Evolutionary conservation across 805 yeast genomes (phyloP).

Genomic region (Schwanniomyces occidentalis): DNA sequence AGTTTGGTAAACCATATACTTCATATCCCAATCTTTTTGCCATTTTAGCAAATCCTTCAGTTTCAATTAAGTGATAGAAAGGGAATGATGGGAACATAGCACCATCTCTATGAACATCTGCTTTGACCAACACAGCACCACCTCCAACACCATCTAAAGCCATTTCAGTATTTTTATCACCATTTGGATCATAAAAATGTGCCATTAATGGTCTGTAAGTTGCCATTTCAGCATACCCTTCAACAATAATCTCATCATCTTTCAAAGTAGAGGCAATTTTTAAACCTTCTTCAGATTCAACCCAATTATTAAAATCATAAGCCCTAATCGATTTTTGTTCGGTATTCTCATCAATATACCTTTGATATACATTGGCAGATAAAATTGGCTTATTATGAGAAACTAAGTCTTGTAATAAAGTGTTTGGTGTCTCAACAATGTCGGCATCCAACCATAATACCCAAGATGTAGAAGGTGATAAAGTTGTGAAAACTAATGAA

Average conservation of each 20-base stretch:
- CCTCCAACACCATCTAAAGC: slow-evolving; percentile 97
- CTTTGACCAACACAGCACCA: slow-evolving; percentile 92
- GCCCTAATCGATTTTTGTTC: slow-evolving; percentile 69
- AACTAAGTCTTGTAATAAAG: slow-evolving; percentile 84
- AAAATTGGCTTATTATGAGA: slow-evolving; percentile 82
- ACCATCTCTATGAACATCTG: slow-evolving; percentile 98
- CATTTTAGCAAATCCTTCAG: slow-evolving; percentile 99
- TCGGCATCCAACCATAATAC: slow-evolving; percentile 96
- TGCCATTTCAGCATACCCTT: slow-evolving; percentile 91
- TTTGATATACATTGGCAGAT: slow-evolving; percentile 92
- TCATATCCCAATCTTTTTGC: slow-evolving; percentile 91
- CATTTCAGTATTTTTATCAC: slow-evolving; percentile 67
- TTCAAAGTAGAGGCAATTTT: slow-evolving; percentile 68
- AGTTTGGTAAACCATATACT: slow-evolving; percentile 91
- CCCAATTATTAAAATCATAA: slow-evolving; percentile 97
- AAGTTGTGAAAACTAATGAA: slow-evolving; percentile 82
- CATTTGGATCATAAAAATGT: slow-evolving; percentile 67
- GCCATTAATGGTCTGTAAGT: slow-evolving; percentile 97
- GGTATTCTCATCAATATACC: slow-evolving; percentile 60
- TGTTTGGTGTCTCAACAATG: slow-evolving; percentile 82
- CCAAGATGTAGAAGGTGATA: slow-evolving; percentile 92
- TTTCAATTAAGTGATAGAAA: slow-evolving; percentile 93
- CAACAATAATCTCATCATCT: slow-evolving; percentile 91
- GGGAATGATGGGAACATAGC: slow-evolving; percentile 99
- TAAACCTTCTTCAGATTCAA: slow-evolving; percentile 76